These are phyloP conservation scores for Cladosporium sp. DNA, from an alignment of 2,329 filamentous ascomycete genomes.

Conservation along the genomic window DNA sequence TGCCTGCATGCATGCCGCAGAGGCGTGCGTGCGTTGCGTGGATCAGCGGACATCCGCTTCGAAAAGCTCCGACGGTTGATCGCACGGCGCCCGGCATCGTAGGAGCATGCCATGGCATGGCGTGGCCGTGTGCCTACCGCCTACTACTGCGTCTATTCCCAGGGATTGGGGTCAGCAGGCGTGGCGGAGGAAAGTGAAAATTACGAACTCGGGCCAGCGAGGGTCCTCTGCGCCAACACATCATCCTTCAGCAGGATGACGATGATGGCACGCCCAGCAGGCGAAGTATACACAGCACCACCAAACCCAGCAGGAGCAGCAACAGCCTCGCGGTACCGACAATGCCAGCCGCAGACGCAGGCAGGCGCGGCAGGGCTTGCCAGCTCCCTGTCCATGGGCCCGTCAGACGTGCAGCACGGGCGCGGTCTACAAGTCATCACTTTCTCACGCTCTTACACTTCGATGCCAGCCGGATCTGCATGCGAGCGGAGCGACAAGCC, in stretches of 20 bases:
- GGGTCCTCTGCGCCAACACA: slow-evolving; percentile 8
- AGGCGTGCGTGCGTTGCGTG: slow-evolving; percentile 8
- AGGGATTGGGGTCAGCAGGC: slow-evolving; percentile 15
- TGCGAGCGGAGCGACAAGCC: slow-evolving; percentile 27
- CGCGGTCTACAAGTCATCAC: slow-evolving; percentile 28
- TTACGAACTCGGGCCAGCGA: neutral
- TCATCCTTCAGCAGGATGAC: neutral
- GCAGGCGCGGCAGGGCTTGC: slow-evolving; percentile 22
- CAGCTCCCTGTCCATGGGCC: slow-evolving; percentile 22
- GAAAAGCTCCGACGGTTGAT: slow-evolving; percentile 21
- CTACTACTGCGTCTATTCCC: slow-evolving; percentile 3
- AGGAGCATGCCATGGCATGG: slow-evolving; percentile 15
- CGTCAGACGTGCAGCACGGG: slow-evolving; percentile 32
- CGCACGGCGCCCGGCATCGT: slow-evolving; percentile 17
- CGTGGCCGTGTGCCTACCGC: slow-evolving; percentile 8
- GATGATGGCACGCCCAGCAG: slow-evolving; percentile 1
- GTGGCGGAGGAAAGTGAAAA: slow-evolving; percentile 3
- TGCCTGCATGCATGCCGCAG: slow-evolving; percentile 16
- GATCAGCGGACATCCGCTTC: slow-evolving; percentile 18
- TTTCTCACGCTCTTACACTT: slow-evolving; percentile 12
- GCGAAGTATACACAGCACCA: neutral
- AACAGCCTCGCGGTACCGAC: neutral
- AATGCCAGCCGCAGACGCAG: neutral
- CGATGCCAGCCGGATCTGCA: slow-evolving; percentile 27
- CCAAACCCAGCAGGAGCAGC: neutral